These are phyloP conservation scores for Houttuynia cordata DNA, from an alignment of 164 flowering plant species.

Conservation along the genomic window DNA sequence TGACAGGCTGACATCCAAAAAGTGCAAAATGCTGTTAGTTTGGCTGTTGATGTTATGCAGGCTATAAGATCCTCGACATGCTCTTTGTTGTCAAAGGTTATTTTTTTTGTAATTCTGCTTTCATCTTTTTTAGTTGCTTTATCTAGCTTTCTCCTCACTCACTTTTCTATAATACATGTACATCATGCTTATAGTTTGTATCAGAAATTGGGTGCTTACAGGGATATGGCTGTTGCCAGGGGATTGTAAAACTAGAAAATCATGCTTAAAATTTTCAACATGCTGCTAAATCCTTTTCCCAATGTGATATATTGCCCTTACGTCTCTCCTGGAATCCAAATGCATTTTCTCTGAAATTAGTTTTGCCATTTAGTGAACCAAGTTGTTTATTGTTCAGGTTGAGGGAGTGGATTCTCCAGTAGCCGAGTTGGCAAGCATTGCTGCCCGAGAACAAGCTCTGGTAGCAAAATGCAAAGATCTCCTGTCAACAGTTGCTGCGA, in stretches of 20 bases:
- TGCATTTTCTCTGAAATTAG: background rate
- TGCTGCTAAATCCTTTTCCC: background rate
- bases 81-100: conserved; percentile 53
- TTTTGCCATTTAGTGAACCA: no score
- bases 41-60: conserved; percentile 90
- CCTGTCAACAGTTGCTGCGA: conserved; percentile 45
- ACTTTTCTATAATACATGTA: no score
- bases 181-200: no score
- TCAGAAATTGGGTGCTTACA: no score
- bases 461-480: conserved; percentile 54
- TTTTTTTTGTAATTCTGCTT: background rate
- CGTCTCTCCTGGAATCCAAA: no score
- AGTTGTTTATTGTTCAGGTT: conserved; percentile 27
- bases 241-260: background rate
- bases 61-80: conserved; percentile 75
- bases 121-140: no score
- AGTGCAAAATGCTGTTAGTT: conserved; percentile 75
- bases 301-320: no score
- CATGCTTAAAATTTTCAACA: background rate
- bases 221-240: no score
- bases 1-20: conserved; percentile 74
- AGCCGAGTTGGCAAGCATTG: conserved; percentile 43
- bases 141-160: background rate
- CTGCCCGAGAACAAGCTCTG: conserved; percentile 39
- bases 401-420: conserved; percentile 42